Base-by-base conservation (phyloP, 2,329 filamentous ascomycete genomes). In the Neofusicoccum parvum region DNA sequence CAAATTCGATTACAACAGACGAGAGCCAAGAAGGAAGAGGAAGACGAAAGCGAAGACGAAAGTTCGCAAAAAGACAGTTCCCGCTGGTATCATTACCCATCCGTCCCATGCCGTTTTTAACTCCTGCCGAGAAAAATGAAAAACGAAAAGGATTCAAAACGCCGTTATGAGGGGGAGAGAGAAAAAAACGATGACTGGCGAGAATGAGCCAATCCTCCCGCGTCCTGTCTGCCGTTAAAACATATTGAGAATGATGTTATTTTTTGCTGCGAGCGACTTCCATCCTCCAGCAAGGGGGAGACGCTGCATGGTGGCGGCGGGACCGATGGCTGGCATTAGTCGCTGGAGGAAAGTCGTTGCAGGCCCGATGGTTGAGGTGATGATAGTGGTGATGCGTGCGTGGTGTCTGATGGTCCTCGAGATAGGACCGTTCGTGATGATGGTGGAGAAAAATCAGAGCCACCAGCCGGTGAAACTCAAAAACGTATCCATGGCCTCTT, bases 401-500 rank as follows among this genome's bases (percentile, higher is more conserved):
- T 17, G 5, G 41, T n/a, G 41, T n/a, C 15, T 15, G 27, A 32
- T 32, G 15, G 41, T 20, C 41, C 41, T 17, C 41, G 15, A n/a
- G 41, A 39, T 15, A 39, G 37, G 37, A 15, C 37, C 11, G 37
- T 39, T 15, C 9, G 37, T 39, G 37, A 39, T 39, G 37, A 39
- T 39, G 6, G 39, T 2, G 39, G 37, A 34, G 17, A 14, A 23
- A 34, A 3, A 32, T 56, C 9, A 64, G 15, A 56, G 37, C 66
- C 68, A 67, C 66, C 68, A 66, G 5, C 74, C 75, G n/a, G 73
- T 73, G 48, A 73, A 75, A 9, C 51, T 66, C 41, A 78, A 66
- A 64, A 78, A 77, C n/a, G 48, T 62, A 62, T 78, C 75, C 50
- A 78, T 75, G 51, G 74, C 70, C 45, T 68, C 66, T 34, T 77